These are phyloP conservation scores for Metschnikowia gelsemii DNA, from an alignment of 805 yeast genomes.

Conservation along the genomic window DNA sequence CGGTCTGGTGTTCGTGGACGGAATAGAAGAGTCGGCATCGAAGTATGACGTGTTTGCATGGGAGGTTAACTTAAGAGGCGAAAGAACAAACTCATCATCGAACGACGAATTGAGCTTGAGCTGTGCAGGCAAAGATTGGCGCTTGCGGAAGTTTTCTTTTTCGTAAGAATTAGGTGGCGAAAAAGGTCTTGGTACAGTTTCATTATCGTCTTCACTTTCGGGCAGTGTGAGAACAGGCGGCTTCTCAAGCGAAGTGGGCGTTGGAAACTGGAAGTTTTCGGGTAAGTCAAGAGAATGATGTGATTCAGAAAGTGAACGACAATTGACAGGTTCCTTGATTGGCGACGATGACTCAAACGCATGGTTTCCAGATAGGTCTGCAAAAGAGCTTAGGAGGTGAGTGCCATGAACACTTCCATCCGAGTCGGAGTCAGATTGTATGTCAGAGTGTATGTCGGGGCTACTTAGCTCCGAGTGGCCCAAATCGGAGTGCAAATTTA, in stretches of 20 bases:
- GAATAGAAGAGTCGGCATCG: conserved; percentile 20
- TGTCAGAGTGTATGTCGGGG: conserved; percentile 1
- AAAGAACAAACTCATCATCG: conserved; percentile 38
- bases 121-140: conserved; percentile 38
- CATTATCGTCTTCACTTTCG: too few relatives aligned
- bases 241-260: background rate
- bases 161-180: conserved; percentile 40
- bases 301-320: too few relatives aligned
- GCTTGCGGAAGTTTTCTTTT: conserved; percentile 24
- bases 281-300: conserved; percentile 2
- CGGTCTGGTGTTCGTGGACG: conserved; percentile 9
- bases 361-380: conserved; percentile 16
- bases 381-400: conserved; percentile 26
- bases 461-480: background rate
- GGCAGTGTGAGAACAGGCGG: background rate
- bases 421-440: conserved; percentile 20
- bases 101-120: conserved; percentile 24
- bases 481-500: background rate
- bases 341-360: conserved; percentile 30
- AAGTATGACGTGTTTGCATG: conserved; percentile 21
- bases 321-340: conserved; percentile 22
- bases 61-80: conserved; percentile 41
- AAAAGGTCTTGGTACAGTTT: background rate
- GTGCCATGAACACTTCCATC: conserved; percentile 23
- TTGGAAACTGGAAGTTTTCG: conserved; percentile 7